Base-by-base conservation (phyloP, 2,329 filamentous ascomycete species). In the Fusarium sp. region DNA sequence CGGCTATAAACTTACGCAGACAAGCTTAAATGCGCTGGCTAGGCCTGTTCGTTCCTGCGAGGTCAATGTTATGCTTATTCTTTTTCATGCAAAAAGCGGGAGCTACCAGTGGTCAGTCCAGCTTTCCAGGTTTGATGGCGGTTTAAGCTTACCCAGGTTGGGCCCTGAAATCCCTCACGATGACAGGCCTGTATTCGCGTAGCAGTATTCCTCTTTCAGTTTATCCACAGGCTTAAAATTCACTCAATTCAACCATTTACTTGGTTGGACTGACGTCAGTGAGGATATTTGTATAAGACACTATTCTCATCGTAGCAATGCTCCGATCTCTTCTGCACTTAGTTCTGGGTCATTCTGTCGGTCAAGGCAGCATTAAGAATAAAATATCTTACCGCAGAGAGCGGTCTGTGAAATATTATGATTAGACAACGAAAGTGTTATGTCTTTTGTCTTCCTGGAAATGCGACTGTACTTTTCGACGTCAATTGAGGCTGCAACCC, bases 41-140 rank as follows among this genome's bases (percentile, higher is more conserved):
- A 39, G 48, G 21, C 48, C 46, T 57, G 31, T 21, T 16, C n/a
- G 42, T 23, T 44, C 28, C 18, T 67, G 67, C 43, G 46, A 57
- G 62, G 58, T 68, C 48, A 52, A 54, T 60, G n/a, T 58, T 65
- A 62, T 67, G 63, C 58, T 61, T 67, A 62, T 54, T 57, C 31
- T 46, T 63, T 67, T 41, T 50, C 45, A 67, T n/a, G 45, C 43
- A 28, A 50, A 62, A 42, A 21, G 26, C 23, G 49, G 48, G 56
- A 23, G 34, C 55, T 62, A 25, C 18, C 37, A 60, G 43, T 37
- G 39, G 31, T 19, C n/a, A 21, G 30, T 16, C 23, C 13, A 41
- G 10, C 30, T 41, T 51, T 51, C 34, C 23, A 28, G 16, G 14
- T 41, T 41, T 51, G n/a, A 28, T 28, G 25, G 43, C 21, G n/a